A percentile compares a stretch with the other conserved stretches of the same genome.
phyloP scores from a whole-genome alignment of 331 rosid species.

The Quercus lobata region DNA sequence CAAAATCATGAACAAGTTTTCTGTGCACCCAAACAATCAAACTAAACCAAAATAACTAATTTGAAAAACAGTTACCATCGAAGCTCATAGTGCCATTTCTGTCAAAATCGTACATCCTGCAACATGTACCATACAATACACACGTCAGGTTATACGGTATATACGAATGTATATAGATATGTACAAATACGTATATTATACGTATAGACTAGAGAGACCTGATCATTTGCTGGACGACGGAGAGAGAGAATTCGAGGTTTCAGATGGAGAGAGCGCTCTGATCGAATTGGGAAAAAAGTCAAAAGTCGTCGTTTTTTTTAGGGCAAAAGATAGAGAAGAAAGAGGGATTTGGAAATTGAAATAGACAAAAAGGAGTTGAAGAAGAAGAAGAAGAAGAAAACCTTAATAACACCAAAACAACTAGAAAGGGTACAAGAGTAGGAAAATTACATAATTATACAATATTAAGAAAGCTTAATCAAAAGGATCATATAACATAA shows the following conservation, averaged over 20 bases:
- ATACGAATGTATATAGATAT: background rate
- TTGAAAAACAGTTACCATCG: conserved; percentile 32
- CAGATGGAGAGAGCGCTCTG: conserved; percentile 69
- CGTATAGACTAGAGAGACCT: conserved; percentile 30
- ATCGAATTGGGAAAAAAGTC: background rate
- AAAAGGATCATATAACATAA: too few relatives aligned
- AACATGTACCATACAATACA: background rate
- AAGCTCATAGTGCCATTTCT: conserved; percentile 89
- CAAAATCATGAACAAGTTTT: background rate
- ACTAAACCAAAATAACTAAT: background rate
- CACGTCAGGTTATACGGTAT: background rate
- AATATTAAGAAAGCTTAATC: too few relatives aligned
- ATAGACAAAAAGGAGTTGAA: background rate
- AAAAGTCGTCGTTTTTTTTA: background rate
- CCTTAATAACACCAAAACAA: conserved; percentile 34
- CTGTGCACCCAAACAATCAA: background rate
- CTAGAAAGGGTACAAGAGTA: too few relatives aligned
- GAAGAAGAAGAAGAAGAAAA: conserved; percentile 16
- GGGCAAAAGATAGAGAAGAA: background rate
- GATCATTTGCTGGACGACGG: conserved; percentile 87
- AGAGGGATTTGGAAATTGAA: background rate
- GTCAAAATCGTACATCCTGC: conserved; percentile 87
- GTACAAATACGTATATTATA: background rate
- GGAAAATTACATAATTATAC: too few relatives aligned
- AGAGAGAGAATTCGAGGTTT: conserved; percentile 69